phyloP scores from a whole-genome alignment of 1,139 yeast genomes.

The Protomyces gravidus region DNA sequence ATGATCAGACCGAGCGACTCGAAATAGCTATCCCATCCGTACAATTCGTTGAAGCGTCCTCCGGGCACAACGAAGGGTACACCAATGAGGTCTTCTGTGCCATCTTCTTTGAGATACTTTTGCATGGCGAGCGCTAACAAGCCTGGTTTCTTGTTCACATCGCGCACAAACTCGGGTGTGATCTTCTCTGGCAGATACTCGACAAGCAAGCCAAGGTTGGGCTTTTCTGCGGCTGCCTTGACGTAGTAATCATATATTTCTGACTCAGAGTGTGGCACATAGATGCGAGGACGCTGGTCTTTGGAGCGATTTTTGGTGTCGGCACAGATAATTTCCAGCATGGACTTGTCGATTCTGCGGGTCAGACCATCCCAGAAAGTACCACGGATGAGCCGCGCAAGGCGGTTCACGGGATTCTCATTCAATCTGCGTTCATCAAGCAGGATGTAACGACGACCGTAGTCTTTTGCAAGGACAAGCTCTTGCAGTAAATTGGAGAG shows the following conservation, averaged over 20 bases:
- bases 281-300: constrained; percentile 63
- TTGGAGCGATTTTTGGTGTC: constrained; percentile 74
- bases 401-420: constrained; percentile 81
- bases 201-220: constrained; percentile 65
- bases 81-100: constrained; percentile 54
- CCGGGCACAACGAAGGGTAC: constrained; percentile 95
- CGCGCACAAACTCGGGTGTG: constrained; percentile 66
- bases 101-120: constrained; percentile 46
- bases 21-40: constrained; percentile 98
- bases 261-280: constrained; percentile 63
- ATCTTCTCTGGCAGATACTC: constrained; percentile 60
- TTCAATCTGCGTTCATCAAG: constrained; percentile 77
- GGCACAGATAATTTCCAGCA: constrained; percentile 62
- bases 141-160: constrained; percentile 81
- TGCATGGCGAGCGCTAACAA: constrained; percentile 73
- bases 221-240: constrained; percentile 52
- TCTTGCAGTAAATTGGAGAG: constrained; percentile 83
- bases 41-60: constrained; percentile 90
- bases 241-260: constrained; percentile 72
- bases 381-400: constrained; percentile 67
- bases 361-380: constrained; percentile 82
- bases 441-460: constrained; percentile 71
- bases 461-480: constrained; percentile 75
- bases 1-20: constrained; percentile 76
- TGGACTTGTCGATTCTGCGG: constrained; percentile 60